Conservation (phyloP, 176 grass and related monocot genomes). For the Oryza officinalis region DNA sequence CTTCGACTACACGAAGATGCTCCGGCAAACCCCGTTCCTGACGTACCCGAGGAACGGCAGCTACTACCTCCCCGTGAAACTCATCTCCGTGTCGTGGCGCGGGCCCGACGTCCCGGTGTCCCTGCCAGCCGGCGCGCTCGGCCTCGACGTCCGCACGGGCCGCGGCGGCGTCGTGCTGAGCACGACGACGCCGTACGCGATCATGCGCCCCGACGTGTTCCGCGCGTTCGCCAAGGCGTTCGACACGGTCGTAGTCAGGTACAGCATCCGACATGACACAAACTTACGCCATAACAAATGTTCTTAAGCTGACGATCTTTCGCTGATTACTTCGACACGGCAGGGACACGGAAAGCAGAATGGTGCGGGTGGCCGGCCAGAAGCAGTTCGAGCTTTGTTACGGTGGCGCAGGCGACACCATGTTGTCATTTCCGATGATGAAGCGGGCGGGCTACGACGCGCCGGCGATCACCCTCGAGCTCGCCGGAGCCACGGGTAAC, state of each 20-base stretch:
- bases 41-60: conserved; percentile 31
- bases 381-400: too few species aligned
- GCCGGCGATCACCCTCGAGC: too few species aligned
- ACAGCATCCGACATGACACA: too few species aligned
- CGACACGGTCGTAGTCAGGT: neutral
- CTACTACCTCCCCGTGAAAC: conserved; percentile 47
- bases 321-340: too few species aligned
- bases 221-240: conserved; percentile 37
- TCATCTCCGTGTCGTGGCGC: conserved; percentile 13
- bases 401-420: too few species aligned
- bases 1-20: conserved; percentile 4
- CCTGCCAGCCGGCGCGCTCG: conserved; percentile 10
- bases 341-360: neutral
- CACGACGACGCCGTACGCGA: conserved; percentile 45
- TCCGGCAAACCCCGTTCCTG: conserved; percentile 48
- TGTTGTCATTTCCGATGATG: too few species aligned
- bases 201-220: conserved; percentile 49
- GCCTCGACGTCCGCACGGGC: conserved; percentile 15
- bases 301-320: neutral
- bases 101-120: neutral
- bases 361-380: neutral
- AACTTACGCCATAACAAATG: neutral
- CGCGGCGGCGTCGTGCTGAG: conserved; percentile 58
- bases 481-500: too few species aligned
- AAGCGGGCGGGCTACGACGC: too few species aligned